phyloP scores from a whole-genome alignment of 257 asterid genomes.

The Euphrasia confusa region DNA sequence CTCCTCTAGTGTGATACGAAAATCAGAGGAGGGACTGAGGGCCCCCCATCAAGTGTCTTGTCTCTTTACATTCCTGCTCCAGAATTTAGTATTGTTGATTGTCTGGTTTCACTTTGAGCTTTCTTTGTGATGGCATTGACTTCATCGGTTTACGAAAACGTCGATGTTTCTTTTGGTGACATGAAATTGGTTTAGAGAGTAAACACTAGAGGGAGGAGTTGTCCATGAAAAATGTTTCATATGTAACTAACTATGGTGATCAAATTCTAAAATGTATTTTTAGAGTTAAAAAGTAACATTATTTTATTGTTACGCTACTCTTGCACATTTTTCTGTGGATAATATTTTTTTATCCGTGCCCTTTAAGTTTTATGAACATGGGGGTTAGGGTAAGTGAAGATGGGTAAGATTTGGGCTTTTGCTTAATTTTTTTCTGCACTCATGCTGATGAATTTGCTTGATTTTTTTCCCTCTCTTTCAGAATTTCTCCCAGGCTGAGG shows the following conservation, averaged over 20 bases:
- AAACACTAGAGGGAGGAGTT: background rate
- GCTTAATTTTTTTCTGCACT: conserved; percentile 12
- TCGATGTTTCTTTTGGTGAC: background rate
- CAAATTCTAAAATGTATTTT: background rate
- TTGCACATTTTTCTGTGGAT: background rate
- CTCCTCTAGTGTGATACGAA: background rate
- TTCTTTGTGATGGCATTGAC: background rate
- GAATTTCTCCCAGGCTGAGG: conserved; percentile 57
- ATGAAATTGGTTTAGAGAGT: background rate
- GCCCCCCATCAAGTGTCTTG: too few species aligned
- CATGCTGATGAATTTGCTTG: conserved; percentile 14
- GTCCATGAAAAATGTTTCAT: background rate
- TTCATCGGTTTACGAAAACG: background rate
- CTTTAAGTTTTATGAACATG: background rate
- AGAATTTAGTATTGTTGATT: background rate
- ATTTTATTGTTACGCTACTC: background rate
- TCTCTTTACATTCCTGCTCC: background rate
- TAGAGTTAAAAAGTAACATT: background rate
- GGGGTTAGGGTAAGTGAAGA: background rate
- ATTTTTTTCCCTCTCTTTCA: conserved; percentile 24
- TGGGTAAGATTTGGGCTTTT: background rate
- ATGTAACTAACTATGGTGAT: background rate
- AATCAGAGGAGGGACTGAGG: background rate
- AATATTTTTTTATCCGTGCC: background rate
- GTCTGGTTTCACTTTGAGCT: background rate